Evolutionary conservation across 306 rosid genomes (phyloP).

Genomic region (Mimosa pudica): DNA sequence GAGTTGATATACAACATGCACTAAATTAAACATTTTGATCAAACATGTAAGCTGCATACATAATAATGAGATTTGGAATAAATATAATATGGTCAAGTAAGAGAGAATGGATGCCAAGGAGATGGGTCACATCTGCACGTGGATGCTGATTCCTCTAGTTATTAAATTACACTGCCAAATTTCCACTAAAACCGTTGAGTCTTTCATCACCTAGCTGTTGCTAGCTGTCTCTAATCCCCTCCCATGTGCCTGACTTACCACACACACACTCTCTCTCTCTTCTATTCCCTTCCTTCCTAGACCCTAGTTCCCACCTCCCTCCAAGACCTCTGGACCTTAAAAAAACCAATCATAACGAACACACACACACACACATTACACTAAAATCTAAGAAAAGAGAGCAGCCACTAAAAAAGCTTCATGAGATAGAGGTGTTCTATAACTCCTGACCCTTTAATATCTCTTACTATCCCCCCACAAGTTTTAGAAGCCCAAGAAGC

Average conservation of each 20-base stretch:
- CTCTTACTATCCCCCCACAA: conserved; percentile 20
- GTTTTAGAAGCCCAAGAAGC: conserved; percentile 29
- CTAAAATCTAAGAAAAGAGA: conserved; percentile 29
- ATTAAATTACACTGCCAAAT: conserved; percentile 53
- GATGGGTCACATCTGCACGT: conserved; percentile 95
- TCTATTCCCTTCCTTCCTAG: conserved; percentile 8
- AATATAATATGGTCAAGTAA: conserved; percentile 15
- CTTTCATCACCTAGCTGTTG: conserved; percentile 79
- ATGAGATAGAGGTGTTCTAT: conserved; percentile 22
- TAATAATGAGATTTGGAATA: conserved; percentile 7
- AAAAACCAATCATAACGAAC: background rate
- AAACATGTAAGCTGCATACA: conserved; percentile 13
- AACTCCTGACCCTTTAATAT: conserved; percentile 25
- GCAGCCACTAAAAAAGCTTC: conserved; percentile 6
- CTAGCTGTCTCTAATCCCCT: conserved; percentile 82
- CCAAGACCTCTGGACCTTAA: conserved; percentile 52
- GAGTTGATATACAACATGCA: background rate
- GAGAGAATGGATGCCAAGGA: conserved; percentile 45
- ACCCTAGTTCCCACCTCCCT: conserved; percentile 29
- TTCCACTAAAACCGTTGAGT: conserved; percentile 62
- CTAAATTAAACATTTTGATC: background rate
- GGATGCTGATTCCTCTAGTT: conserved; percentile 66
- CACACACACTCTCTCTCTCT: background rate
- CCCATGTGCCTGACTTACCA: conserved; percentile 80
- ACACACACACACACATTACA: conserved; percentile 19